Base-by-base conservation (phyloP, 2,329 filamentous ascomycete species). In the Sclerotinia subarctica region DNA sequence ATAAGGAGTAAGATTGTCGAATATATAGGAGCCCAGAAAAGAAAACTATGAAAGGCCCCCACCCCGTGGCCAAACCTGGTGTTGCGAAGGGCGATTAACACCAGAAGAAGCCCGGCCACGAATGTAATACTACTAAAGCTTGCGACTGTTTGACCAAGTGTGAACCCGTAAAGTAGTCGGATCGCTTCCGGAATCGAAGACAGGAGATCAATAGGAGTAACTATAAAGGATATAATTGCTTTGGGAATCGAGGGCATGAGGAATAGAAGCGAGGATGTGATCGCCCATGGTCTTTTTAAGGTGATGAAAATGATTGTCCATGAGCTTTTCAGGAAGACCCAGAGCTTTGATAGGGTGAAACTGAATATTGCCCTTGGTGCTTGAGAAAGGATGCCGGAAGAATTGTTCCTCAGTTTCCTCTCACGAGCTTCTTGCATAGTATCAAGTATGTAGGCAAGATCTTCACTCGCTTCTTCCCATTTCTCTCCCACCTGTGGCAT, bases 271-370 rank as follows among this genome's bases (percentile, higher is more conserved):
- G 21, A 49, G 7, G 21, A 35, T 13, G 51, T 24, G 5, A 62
- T 19, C 3, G 5, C 10, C 29, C 32, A 38, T 49, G 29, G 46
- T 24, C 11, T 11, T 7, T 35, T 60, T 0, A 60, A n/a, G 13
- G 19, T 2, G 15, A n/a, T n/a, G 8, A 0, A 5, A n/a, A 54
- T 13, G 32, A 15, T 3, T 0, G 0, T n/a, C 10, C 10, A 21
- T n/a, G 32, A 29, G 8, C 21, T 54, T 0, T 11, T 1, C 11
- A 54, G 1, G 17, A 21, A 35, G 3, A 4, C 4, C 53, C 21
- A 62, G 29, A 24, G 5, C 13, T 5, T 15, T 2, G 21, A 2
- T 15, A 5, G 11, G 53, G 38, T 1, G 32, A n/a, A 38, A 21
- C n/a, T 38, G 11, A 24, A 3, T 15, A 15, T 19, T 54, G 7